These are phyloP conservation scores for Puccinellia tenuiflora DNA, from an alignment of 176 grass and related monocot species.

Conservation along the genomic window DNA sequence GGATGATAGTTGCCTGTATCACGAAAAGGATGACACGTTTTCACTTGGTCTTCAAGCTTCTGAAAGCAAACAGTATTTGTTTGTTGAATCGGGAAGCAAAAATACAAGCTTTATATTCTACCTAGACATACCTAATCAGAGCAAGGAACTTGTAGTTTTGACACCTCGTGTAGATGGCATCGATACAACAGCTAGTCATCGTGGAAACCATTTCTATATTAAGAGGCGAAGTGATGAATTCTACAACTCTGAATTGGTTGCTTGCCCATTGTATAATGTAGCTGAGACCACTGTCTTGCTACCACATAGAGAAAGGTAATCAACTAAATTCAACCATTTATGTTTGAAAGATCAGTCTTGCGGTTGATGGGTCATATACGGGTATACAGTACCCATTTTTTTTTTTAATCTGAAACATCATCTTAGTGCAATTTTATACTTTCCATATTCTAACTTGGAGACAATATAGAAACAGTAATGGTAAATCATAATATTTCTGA, in stretches of 20 bases:
- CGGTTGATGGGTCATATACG: background rate
- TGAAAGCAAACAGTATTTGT: slow-evolving; percentile 88
- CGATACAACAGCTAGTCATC: slow-evolving; percentile 79
- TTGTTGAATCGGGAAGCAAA: slow-evolving; percentile 93
- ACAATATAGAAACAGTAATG: background rate
- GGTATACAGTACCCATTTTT: background rate
- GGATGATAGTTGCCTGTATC: slow-evolving; percentile 68
- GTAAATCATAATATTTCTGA: background rate
- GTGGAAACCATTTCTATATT: slow-evolving; percentile 86
- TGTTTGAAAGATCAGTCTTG: slow-evolving; percentile 7
- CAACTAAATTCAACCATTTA: background rate
- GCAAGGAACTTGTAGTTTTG: slow-evolving; percentile 65
- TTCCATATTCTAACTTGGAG: background rate
- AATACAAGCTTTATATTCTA: slow-evolving; percentile 80
- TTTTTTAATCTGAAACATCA: background rate
- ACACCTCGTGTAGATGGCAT: slow-evolving; percentile 72
- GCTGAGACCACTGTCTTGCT: slow-evolving; percentile 64
- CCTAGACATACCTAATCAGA: slow-evolving; percentile 54
- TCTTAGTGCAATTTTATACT: background rate
- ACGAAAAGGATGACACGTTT: slow-evolving; percentile 88
- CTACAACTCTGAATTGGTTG: slow-evolving; percentile 89
- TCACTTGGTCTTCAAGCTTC: slow-evolving; percentile 68
- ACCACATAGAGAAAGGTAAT: slow-evolving; percentile 93
- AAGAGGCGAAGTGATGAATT: slow-evolving; percentile 74
- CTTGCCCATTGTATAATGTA: slow-evolving; percentile 78